Percentiles rank a stretch among this genome's conserved stretches.
Conservation (phyloP, 2,329 filamentous ascomycete species). For the Neodidymelliopsis sp. region DNA sequence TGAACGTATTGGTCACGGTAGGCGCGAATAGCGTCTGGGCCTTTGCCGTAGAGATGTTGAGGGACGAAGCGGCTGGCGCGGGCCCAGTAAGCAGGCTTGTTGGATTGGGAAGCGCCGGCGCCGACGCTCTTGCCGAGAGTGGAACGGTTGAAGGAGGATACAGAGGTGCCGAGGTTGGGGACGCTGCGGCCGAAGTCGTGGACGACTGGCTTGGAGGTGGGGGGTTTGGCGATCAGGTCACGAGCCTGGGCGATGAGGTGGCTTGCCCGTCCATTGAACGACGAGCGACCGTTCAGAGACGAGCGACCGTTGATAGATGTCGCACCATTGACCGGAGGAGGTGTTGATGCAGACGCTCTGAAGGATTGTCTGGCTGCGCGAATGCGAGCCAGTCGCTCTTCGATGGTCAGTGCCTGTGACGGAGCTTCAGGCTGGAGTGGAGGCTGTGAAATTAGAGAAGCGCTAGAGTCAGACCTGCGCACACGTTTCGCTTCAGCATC, state of each 20-base stretch:
- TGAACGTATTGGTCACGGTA: constrained; percentile 33
- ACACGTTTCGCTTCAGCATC: constrained; percentile 34
- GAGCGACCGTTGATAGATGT: constrained; percentile 19
- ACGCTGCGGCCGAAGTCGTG: constrained; percentile 40
- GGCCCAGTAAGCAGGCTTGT: constrained; percentile 41
- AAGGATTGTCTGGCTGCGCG: constrained; percentile 30
- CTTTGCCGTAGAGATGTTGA: constrained; percentile 45
- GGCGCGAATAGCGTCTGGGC: constrained; percentile 39
- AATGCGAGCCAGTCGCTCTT: constrained; percentile 34
- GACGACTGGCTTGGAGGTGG: constrained; percentile 16
- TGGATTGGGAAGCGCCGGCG: constrained; percentile 13
- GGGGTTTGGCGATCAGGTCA: constrained; percentile 17
- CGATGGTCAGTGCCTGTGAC: constrained; percentile 19
- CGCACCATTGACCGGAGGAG: constrained; percentile 15
- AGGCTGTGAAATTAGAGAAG: constrained; percentile 23
- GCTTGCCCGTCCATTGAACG: constrained; percentile 16
- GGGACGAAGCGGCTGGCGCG: constrained; percentile 47
- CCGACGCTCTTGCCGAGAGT: constrained; percentile 13
- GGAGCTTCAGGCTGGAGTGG: constrained; percentile 1
- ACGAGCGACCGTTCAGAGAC: constrained; percentile 18
- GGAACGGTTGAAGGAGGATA: constrained; percentile 21
- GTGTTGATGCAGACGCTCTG: constrained; percentile 16
- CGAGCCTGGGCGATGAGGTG: constrained; percentile 30
- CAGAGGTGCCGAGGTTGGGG: constrained; percentile 28
- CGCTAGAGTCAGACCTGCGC: constrained; percentile 21